Base-by-base conservation (phyloP, 192 early-diverging fungal species). In the Gamsiella multidivaricata region DNA sequence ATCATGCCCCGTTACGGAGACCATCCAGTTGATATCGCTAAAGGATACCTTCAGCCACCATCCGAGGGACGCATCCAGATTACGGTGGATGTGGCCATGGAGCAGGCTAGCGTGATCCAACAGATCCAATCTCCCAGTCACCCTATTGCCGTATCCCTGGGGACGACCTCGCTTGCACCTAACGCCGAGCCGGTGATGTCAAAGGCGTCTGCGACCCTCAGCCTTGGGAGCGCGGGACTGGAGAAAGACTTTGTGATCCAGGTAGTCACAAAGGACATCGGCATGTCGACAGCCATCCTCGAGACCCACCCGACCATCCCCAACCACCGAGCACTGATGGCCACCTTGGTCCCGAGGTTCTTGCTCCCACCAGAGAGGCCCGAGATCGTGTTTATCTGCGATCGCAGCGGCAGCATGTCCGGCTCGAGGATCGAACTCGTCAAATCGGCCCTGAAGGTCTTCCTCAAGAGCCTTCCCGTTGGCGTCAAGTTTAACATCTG, bases 341-440 rank as follows among this genome's bases (percentile, higher is more conserved):
- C 45, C 12, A 70, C 61, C 15, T 54, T 59, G 8, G 70, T 64
- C 8, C 61, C 58, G 14, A 31, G 53, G 42, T 62, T 61, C 36
- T 41, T 33, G 29, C 55, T 66, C n/a, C 61, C 58, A 46, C 69
- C 36, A 15, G 57, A 68, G 46, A 50, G 26, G 28, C 58, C 60
- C 25, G 68, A 61, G 50, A 47, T 69, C 46, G 49, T 68, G 29
- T 59, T 62, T 55, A 11, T 70, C 37, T 17, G 32, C 25, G 52
- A 61, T 25, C 57, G 86, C 36, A 88, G 87, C 7, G 86, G 87
- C 10, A 89, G 87, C 12, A 87, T 87, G 86, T 2, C 23, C 4
- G 84, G 85, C 10, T 51, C 34, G 22, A 66, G 54, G 32, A 87
- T 87, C 15, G 28, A 39, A 2, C 74, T 84, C 37, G 80, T 67